Percentiles rank a stretch among this genome's conserved stretches.
These are phyloP conservation scores for Anacardium occidentale DNA, from an alignment of 345 rosid genomes.

Conservation along the genomic window DNA sequence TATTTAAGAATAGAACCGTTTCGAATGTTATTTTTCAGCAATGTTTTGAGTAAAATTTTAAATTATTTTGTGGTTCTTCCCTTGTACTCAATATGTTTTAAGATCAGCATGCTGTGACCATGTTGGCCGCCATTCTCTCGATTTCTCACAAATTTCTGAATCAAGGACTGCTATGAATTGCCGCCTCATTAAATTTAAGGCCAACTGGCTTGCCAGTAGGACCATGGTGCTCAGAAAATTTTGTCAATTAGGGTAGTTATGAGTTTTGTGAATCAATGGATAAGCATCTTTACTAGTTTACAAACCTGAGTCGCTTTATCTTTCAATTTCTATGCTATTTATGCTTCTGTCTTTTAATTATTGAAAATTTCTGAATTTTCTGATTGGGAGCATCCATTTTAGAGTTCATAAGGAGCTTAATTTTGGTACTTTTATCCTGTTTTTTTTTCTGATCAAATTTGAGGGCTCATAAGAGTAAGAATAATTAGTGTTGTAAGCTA, in stretches of 20 bases:
- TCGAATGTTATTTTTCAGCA: no score
- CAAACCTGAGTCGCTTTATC: not conserved
- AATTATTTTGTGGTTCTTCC: no score
- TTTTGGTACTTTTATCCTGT: not conserved
- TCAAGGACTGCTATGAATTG: no score
- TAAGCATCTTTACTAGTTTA: not conserved
- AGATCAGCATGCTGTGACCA: no score
- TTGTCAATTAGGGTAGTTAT: no score
- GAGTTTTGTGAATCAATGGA: not conserved
- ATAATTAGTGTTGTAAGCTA: not conserved
- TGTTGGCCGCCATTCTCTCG: no score
- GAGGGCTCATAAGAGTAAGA: not conserved
- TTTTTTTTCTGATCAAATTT: not conserved
- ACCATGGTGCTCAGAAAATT: no score
- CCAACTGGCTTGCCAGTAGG: no score
- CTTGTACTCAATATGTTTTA: no score
- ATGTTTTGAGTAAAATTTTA: no score
- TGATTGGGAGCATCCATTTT: not conserved
- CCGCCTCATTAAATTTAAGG: no score
- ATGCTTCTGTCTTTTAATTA: not conserved
- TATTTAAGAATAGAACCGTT: not conserved
- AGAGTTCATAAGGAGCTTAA: not conserved
- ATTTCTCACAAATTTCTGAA: no score
- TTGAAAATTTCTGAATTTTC: not conserved
- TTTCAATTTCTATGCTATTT: not conserved